These are phyloP conservation scores for Nakaseomyces glabratus DNA, from an alignment of 1,139 yeast species.

Conservation along the genomic window DNA sequence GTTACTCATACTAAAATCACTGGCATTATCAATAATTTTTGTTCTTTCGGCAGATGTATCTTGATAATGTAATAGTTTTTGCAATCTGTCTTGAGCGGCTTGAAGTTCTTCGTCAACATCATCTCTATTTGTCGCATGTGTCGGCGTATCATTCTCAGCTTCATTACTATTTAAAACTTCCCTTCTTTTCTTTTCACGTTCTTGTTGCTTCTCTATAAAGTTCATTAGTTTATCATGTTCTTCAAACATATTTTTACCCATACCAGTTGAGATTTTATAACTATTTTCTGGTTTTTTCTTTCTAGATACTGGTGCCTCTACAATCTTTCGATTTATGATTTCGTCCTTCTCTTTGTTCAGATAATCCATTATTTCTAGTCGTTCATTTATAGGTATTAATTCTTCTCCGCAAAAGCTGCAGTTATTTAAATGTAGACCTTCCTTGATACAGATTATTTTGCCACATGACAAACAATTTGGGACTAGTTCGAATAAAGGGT, in stretches of 20 bases:
- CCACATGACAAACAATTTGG: conserved; percentile 96
- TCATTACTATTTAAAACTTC: conserved; percentile 14
- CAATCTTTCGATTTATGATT: conserved; percentile 20
- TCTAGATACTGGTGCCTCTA: conserved; percentile 7
- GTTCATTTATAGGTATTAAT: conserved; percentile 52
- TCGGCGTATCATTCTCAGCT: conserved; percentile 27
- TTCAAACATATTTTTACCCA: conserved; percentile 55
- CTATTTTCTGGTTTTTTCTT: conserved; percentile 19
- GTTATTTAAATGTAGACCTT: conserved; percentile 69
- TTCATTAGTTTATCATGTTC: conserved; percentile 60
- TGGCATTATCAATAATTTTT: conserved; percentile 82
- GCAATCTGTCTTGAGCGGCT: conserved; percentile 64
- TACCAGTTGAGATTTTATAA: conserved; percentile 35
- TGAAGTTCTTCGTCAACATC: conserved; percentile 42
- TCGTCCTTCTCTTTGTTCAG: conserved; percentile 43
- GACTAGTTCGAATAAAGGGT: conserved; percentile 79
- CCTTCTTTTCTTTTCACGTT: conserved; percentile 21
- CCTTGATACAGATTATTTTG: conserved; percentile 79
- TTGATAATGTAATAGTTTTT: conserved; percentile 69
- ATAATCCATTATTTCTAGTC: conserved; percentile 45
- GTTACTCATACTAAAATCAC: conserved; percentile 87
- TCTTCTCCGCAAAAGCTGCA: conserved; percentile 77
- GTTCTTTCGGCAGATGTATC: conserved; percentile 85
- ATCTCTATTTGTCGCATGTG: conserved; percentile 30
- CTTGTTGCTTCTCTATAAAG: conserved; percentile 36